Base-by-base conservation (phyloP, 306 rosid species). In the Acacia crassicarpa region DNA sequence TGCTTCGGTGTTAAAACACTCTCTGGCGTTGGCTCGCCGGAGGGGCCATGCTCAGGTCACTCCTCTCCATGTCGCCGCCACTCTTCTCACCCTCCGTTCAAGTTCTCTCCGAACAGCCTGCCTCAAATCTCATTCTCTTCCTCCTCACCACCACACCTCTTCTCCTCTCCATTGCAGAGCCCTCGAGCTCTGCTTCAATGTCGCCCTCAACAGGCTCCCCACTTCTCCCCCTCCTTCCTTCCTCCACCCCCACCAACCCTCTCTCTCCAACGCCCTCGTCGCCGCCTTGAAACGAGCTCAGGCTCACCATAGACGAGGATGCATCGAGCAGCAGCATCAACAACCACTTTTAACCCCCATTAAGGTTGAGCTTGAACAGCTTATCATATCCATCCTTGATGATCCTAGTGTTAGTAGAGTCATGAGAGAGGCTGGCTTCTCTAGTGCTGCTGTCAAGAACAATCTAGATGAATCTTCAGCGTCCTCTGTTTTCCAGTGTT, bases 141-240 rank as follows among this genome's bases (percentile, higher is more conserved):
- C n/a, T 8, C 62, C 0, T 54, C 62, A 48, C 14, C 53, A 48
- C 16, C 53, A 14, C 8, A 8, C 43, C 12, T 35, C 71, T 20
- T 13, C 84, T 54, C 93, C 93, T 53, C 94, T 92, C 74, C 98
- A 96, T 11, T 92, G 93, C 77, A 83, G 97, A 75, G 98, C 99
- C 38, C 97, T 96, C n/a, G 99, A 96, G 85, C 97, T 96, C 20
- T 96, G 98, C 83, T 93, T 96, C 94, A 96, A 93, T 82, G 99
- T 96, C 43, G 98, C 99, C 17, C 98, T 96, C 74, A 96, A 96
- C 63, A 70, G 97, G 44, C 97, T 94, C 9, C 99, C 99, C 14
- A 91, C 99, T 0, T 77, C 89, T 0, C 89, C 97, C 7, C 80
- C 84, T 32, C 89, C 94, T 58, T 73, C 95, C 66, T 76, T 92